These are phyloP conservation scores for Arachis hypogaea DNA, from an alignment of 306 rosid species.

Conservation along the genomic window DNA sequence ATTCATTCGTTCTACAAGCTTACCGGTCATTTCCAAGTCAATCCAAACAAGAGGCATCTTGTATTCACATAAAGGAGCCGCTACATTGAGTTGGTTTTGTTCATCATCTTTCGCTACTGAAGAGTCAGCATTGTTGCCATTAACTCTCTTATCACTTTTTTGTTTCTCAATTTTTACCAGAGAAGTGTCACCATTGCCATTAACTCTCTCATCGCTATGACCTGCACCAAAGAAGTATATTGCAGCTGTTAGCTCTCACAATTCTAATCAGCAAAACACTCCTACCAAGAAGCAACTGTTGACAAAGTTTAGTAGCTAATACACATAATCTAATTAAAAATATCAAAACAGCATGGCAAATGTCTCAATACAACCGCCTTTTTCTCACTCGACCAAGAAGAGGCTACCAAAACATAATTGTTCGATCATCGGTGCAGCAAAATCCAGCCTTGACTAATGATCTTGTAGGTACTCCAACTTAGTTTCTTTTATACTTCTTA, in stretches of 20 bases:
- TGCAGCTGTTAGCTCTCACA: slow-evolving; percentile 22
- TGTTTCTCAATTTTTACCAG: slow-evolving; percentile 38
- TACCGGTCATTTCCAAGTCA: slow-evolving; percentile 99
- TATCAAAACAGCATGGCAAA: neutral
- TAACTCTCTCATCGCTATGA: slow-evolving; percentile 46
- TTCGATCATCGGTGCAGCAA: neutral
- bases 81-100: slow-evolving; percentile 35
- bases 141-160: slow-evolving; percentile 43
- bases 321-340: neutral
- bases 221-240: slow-evolving; percentile 55
- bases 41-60: slow-evolving; percentile 93
- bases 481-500: neutral
- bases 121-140: slow-evolving; percentile 37
- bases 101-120: slow-evolving; percentile 33
- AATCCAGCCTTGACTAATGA: slow-evolving; percentile 19
- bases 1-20: slow-evolving; percentile 29
- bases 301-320: neutral
- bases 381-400: slow-evolving; percentile 8
- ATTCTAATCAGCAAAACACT: slow-evolving; percentile 16
- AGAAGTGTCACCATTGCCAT: slow-evolving; percentile 34
- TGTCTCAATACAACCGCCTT: slow-evolving; percentile 2
- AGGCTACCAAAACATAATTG: slow-evolving; percentile 14
- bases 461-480: neutral
- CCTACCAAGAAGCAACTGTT: slow-evolving; percentile 16
- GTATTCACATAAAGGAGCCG: slow-evolving; percentile 48